A percentile compares a stretch with the other conserved stretches of the same genome.
These are phyloP conservation scores for Penicillium sp. DNA, from an alignment of 2,329 filamentous ascomycete genomes.

Conservation along the genomic window DNA sequence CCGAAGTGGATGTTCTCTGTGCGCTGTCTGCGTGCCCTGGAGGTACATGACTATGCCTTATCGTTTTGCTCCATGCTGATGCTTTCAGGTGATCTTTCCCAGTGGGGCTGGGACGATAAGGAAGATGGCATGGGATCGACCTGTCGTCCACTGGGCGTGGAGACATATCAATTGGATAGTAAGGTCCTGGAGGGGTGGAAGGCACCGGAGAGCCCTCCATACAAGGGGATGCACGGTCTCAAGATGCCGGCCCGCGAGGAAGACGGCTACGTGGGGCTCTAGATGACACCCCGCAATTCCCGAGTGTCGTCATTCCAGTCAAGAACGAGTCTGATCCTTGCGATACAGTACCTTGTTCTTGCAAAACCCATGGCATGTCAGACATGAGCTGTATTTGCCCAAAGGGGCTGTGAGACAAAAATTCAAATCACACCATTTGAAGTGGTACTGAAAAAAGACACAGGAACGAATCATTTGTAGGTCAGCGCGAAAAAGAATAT, in stretches of 20 bases:
- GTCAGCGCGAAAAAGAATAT: not conserved
- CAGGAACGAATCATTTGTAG: not conserved
- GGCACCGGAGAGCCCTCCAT: slow-evolving; percentile 60
- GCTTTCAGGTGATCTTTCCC: slow-evolving; percentile 64
- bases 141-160: slow-evolving; percentile 73
- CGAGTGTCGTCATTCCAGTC: no score
- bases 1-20: slow-evolving; percentile 73
- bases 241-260: slow-evolving; percentile 45
- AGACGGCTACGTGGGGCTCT: slow-evolving; percentile 32
- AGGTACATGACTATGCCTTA: slow-evolving; percentile 38
- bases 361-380: no score
- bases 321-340: no score
- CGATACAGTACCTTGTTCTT: no score
- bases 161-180: slow-evolving; percentile 67
- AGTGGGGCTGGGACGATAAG: slow-evolving; percentile 75
- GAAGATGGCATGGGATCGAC: slow-evolving; percentile 62
- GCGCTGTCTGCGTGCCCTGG: slow-evolving; percentile 73
- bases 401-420: no score
- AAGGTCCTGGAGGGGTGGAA: slow-evolving; percentile 64
- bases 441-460: no score
- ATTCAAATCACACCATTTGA: no score
- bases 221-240: slow-evolving; percentile 69
- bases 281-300: not conserved
- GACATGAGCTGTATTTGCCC: no score
- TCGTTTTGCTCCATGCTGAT: slow-evolving; percentile 14